Conservation (phyloP, 1,284 basidiomycete species). For the Polyporus tsugae region DNA sequence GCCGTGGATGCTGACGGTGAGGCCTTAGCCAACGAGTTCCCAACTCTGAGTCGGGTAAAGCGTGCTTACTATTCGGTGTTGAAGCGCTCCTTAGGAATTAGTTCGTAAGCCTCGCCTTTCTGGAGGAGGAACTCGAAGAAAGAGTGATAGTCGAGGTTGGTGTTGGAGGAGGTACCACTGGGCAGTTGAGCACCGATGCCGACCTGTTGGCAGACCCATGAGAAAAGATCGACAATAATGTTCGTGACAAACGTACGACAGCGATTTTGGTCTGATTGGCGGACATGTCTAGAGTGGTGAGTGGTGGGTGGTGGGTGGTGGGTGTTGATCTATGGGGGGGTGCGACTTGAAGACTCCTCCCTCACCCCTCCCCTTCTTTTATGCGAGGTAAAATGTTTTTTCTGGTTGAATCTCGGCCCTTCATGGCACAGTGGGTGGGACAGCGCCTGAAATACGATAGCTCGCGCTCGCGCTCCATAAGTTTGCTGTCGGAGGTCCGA, state of each 20-base stretch:
- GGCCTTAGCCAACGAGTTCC: not conserved
- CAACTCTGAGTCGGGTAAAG: not conserved
- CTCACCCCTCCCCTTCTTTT: too few relatives aligned
- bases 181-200: constrained; percentile 51
- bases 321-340: not conserved
- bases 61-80: constrained; percentile 42
- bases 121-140: constrained; percentile 50
- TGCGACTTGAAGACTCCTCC: too few relatives aligned
- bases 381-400: too few relatives aligned
- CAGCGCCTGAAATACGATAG: too few relatives aligned
- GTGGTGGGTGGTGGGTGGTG: too few relatives aligned
- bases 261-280: not conserved
- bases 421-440: too few relatives aligned
- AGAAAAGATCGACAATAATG: not conserved
- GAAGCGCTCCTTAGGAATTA: constrained; percentile 44
- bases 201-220: constrained; percentile 36
- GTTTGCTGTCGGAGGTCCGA: too few relatives aligned
- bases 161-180: constrained; percentile 36
- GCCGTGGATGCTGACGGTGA: constrained; percentile 38
- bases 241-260: not conserved
- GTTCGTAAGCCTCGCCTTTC: constrained; percentile 45
- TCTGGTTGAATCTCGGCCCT: too few relatives aligned
- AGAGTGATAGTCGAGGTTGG: constrained; percentile 45
- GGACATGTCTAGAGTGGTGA: not conserved
- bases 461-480: too few relatives aligned